Evolutionary conservation across 306 rosid species (phyloP).

Genomic region (Cucumis cinereus): DNA sequence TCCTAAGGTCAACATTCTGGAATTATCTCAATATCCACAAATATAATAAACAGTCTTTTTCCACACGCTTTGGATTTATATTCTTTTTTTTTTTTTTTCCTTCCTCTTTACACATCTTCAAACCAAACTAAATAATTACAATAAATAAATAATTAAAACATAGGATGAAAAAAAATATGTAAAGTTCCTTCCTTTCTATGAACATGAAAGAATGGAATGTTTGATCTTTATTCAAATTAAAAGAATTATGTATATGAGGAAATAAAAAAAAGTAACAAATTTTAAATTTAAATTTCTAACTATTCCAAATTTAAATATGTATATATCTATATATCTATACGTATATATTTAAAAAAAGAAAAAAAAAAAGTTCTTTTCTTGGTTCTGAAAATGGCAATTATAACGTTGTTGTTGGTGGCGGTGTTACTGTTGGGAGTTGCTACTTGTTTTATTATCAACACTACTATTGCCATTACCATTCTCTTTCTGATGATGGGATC

Average conservation of each 20-base stretch:
- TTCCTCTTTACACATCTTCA: neutral
- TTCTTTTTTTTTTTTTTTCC: neutral
- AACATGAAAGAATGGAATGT: neutral
- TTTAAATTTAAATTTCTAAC: neutral
- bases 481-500: constrained; percentile 23
- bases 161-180: neutral
- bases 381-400: neutral
- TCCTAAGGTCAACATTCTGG: neutral
- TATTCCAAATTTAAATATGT: neutral
- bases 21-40: neutral
- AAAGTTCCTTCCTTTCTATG: neutral
- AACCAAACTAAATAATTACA: neutral
- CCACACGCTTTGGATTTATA: neutral
- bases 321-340: neutral
- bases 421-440: neutral
- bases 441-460: constrained; percentile 6
- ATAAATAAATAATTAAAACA: neutral
- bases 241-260: neutral
- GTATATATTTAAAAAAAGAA: no score
- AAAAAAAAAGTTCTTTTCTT: neutral
- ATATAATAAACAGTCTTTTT: neutral
- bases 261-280: neutral
- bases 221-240: neutral
- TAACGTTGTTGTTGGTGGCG: constrained; percentile 7
- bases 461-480: neutral